Conservation (phyloP, 2,329 filamentous ascomycete species). For the Xylariaceae sp. region DNA sequence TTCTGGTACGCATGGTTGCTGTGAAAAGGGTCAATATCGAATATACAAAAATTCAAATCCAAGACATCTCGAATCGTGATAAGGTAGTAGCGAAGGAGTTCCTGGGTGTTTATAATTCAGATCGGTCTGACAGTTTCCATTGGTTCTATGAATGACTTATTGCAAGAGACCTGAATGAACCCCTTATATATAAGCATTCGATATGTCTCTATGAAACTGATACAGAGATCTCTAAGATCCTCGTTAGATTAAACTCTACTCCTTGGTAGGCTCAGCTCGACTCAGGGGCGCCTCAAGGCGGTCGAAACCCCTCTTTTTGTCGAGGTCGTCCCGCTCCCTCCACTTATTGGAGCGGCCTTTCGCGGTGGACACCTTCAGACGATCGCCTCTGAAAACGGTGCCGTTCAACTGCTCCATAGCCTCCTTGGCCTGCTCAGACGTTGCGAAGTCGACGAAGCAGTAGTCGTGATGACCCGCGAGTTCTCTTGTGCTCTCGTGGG, state of each 20-base stretch:
- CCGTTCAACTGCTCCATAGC: conserved; percentile 44
- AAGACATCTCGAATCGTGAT: background rate
- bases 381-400: conserved; percentile 21
- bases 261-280: conserved; percentile 5
- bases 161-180: background rate
- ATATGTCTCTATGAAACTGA: background rate
- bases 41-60: too few species aligned
- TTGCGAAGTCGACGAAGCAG: conserved; percentile 60
- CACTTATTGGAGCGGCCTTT: conserved; percentile 24
- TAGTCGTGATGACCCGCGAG: conserved; percentile 55
- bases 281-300: conserved; percentile 4
- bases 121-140: background rate
- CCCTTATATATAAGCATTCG: background rate
- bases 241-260: background rate
- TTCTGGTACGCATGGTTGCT: too few species aligned
- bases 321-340: conserved; percentile 23
- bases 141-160: conserved; percentile 1
- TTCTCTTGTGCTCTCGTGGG: conserved; percentile 49
- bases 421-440: conserved; percentile 46
- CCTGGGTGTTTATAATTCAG: background rate
- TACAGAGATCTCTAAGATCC: background rate
- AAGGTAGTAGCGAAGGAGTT: background rate
- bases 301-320: conserved; percentile 4
- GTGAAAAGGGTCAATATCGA: too few species aligned
- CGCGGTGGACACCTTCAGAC: conserved; percentile 26